Conservation (phyloP, 176 grass and related monocot species). For the Oryza brachyantha region DNA sequence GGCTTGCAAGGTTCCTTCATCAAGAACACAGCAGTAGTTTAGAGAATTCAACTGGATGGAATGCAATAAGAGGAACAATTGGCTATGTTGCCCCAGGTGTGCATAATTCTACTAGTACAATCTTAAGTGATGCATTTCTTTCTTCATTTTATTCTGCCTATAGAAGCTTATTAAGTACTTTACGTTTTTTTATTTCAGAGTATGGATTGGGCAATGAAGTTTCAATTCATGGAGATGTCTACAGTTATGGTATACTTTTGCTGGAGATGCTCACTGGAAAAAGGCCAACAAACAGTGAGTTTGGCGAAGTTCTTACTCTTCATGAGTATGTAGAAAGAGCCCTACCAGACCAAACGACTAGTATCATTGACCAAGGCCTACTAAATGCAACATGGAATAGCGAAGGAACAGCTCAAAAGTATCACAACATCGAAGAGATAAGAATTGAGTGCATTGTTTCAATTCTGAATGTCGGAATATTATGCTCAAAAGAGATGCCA, state of each 20-base stretch:
- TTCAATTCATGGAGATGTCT: slow-evolving; percentile 23
- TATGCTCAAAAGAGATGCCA: slow-evolving; percentile 1
- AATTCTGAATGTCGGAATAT: slow-evolving; percentile 1
- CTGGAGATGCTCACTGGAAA: slow-evolving; percentile 32
- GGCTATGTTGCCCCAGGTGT: slow-evolving; percentile 24
- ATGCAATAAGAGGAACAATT: slow-evolving; percentile 21
- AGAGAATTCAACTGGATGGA: background rate
- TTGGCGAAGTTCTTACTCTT: slow-evolving; percentile 3
- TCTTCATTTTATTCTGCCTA: background rate
- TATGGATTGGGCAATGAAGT: slow-evolving; percentile 17
- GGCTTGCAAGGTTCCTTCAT: slow-evolving; percentile 26
- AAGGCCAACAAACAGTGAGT: slow-evolving; percentile 5
- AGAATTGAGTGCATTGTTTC: slow-evolving; percentile 3
- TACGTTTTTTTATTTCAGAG: background rate
- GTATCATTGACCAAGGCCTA: background rate
- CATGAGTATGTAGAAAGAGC: slow-evolving; percentile 12
- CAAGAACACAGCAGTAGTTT: background rate
- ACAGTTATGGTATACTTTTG: slow-evolving; percentile 35
- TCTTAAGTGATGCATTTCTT: background rate
- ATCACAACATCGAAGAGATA: background rate
- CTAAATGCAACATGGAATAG: background rate
- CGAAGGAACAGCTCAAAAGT: background rate
- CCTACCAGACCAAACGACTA: background rate
- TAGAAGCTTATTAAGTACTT: background rate
- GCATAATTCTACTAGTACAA: background rate